phyloP scores from a whole-genome alignment of 192 early-diverging fungal species.

The Backusella australiensis region DNA sequence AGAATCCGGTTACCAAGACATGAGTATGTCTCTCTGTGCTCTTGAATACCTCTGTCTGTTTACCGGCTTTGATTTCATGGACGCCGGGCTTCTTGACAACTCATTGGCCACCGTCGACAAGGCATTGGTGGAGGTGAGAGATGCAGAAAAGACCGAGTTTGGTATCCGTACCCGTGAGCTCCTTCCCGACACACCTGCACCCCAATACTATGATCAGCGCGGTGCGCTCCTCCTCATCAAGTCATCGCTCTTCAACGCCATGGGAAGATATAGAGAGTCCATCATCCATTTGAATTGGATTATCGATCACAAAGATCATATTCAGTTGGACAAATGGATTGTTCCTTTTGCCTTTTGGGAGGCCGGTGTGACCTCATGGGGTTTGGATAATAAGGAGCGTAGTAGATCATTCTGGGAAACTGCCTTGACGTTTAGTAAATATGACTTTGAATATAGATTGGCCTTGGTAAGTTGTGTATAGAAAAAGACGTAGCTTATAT shows the following conservation, averaged over 20 bases:
- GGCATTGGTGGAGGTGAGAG: conserved; percentile 29
- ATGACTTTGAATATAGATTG: conserved; percentile 50
- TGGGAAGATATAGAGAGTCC: conserved; percentile 35
- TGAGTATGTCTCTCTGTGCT: conserved; percentile 37
- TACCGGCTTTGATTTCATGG: conserved; percentile 46
- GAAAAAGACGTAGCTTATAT: background rate
- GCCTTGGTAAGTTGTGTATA: conserved; percentile 15
- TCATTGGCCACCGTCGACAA: conserved; percentile 22
- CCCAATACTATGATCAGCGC: conserved; percentile 33
- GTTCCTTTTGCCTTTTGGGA: conserved; percentile 51
- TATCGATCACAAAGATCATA: conserved; percentile 37
- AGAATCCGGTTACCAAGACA: conserved; percentile 41
- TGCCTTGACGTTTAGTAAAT: conserved; percentile 37
- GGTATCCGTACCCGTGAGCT: conserved; percentile 24
- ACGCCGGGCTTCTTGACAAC: conserved; percentile 20
- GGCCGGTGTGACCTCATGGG: conserved; percentile 44
- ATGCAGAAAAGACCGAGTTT: conserved; percentile 30
- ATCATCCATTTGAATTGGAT: conserved; percentile 48
- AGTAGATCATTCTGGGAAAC: conserved; percentile 44
- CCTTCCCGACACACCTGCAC: conserved; percentile 13
- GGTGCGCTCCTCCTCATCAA: conserved; percentile 47
- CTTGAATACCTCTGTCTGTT: conserved; percentile 48
- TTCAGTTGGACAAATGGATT: conserved; percentile 43
- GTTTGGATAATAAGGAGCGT: conserved; percentile 23
- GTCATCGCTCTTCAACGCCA: conserved; percentile 42